Percentiles rank a stretch among this genome's conserved stretches.
phyloP scores from a whole-genome alignment of 1,284 basidiomycete species.

The Gymnopus androsaceus region DNA sequence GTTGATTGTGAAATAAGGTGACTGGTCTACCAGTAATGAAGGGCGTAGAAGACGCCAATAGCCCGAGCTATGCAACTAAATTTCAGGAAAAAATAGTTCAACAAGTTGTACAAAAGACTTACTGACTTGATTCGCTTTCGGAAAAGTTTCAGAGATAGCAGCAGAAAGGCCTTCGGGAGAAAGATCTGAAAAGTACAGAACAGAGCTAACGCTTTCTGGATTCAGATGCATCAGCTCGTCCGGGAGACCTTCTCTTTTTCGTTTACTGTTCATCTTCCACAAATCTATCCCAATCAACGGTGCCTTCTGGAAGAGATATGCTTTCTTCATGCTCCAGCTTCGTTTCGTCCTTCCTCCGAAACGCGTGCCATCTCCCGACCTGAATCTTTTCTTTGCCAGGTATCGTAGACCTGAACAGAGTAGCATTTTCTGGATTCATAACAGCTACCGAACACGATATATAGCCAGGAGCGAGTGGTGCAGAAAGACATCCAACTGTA shows the following conservation, averaged over 20 bases:
- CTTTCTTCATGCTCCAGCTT: constrained; percentile 18
- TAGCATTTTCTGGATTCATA: constrained; percentile 40
- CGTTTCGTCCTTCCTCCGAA: constrained; percentile 36
- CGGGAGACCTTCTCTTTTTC: constrained; percentile 31
- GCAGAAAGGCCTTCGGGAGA: constrained; percentile 63
- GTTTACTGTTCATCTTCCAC: constrained; percentile 38
- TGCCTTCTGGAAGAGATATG: constrained; percentile 17
- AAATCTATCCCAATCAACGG: constrained; percentile 54
- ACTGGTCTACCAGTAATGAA: constrained; percentile 83
- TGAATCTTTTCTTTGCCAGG: constrained; percentile 56
- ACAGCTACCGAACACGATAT: constrained; percentile 55
- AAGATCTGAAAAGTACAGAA: constrained; percentile 67
- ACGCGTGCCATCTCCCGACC: constrained; percentile 69
- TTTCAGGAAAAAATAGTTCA: constrained; percentile 4
- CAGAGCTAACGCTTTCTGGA: constrained; percentile 41
- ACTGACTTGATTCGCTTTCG: constrained; percentile 53
- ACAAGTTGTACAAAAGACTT: constrained; percentile 5
- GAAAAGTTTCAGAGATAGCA: constrained; percentile 47
- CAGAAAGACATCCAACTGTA: constrained; percentile 58
- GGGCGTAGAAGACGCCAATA: constrained; percentile 79
- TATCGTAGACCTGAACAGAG: constrained; percentile 60
- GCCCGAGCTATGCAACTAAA: constrained; percentile 54
- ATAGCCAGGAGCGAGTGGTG: constrained; percentile 39
- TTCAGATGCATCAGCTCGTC: constrained; percentile 39
- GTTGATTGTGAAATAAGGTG: constrained; percentile 68